Evolutionary conservation across 192 early-diverging fungal species (phyloP).

Genomic region (Phlyctochytrium bullatum): DNA sequence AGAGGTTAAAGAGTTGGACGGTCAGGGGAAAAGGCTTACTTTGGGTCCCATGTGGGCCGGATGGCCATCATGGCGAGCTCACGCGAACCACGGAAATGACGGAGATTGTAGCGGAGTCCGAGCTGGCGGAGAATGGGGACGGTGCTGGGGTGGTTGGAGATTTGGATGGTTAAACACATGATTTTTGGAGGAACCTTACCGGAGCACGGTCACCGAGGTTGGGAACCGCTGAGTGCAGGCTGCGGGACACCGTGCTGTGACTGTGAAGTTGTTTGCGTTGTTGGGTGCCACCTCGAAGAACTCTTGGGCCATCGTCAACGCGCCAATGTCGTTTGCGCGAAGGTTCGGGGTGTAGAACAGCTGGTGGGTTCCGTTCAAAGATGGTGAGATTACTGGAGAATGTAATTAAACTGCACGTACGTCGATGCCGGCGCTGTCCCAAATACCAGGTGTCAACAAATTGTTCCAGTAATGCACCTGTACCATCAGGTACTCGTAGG

Average conservation of each 20-base stretch:
- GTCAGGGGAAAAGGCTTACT: not conserved
- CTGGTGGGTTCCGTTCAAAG: not conserved
- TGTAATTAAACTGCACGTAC: not conserved
- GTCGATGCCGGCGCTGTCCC: slow-evolving; percentile 9
- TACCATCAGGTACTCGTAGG: slow-evolving; percentile 16
- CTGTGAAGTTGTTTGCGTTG: not conserved
- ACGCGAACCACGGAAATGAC: slow-evolving; percentile 23
- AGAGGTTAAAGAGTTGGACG: not conserved
- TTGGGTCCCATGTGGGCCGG: slow-evolving; percentile 15
- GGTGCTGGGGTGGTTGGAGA: too few relatives aligned
- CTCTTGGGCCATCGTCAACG: slow-evolving; percentile 12
- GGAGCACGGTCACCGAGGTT: slow-evolving; percentile 7
- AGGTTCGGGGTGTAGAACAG: slow-evolving; percentile 17
- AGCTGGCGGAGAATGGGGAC: too few relatives aligned
- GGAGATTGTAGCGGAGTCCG: too few relatives aligned
- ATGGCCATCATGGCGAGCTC: slow-evolving; percentile 21
- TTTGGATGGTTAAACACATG: not conserved
- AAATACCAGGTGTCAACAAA: not conserved
- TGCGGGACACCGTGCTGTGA: slow-evolving; percentile 13
- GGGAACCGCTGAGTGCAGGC: slow-evolving; percentile 25
- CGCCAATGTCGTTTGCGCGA: slow-evolving; percentile 16
- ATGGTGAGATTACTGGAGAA: not conserved
- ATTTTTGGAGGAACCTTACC: not conserved
- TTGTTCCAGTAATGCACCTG: slow-evolving; percentile 25
- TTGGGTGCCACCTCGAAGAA: slow-evolving; percentile 18